A percentile compares a stretch with the other conserved stretches of the same genome.
These are phyloP conservation scores for Hygrophorus russula DNA, from an alignment of 768 basidiomycete genomes.

Conservation along the genomic window DNA sequence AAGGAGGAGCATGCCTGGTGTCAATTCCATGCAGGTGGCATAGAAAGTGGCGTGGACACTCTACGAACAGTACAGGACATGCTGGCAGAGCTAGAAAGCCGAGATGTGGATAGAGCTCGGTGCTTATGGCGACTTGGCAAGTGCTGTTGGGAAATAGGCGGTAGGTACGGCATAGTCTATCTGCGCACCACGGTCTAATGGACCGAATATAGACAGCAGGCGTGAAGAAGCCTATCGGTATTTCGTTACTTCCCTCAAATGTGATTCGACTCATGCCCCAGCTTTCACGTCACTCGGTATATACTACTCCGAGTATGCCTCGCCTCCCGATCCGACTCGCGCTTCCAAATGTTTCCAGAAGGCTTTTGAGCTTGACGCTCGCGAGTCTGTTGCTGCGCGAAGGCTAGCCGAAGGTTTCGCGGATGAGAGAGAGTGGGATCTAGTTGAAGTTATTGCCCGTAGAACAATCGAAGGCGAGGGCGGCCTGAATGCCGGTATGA, in stretches of 20 bases:
- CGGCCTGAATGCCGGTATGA: constrained; percentile 50
- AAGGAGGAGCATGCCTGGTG: constrained; percentile 87
- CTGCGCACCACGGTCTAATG: not conserved
- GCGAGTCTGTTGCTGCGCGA: constrained; percentile 77
- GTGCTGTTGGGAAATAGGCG: constrained; percentile 60
- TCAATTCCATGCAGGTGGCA: constrained; percentile 37
- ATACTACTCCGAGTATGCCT: constrained; percentile 65
- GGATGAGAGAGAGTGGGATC: constrained; percentile 88
- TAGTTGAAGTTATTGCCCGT: constrained; percentile 89
- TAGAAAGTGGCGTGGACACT: constrained; percentile 32
- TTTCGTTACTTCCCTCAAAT: constrained; percentile 75
- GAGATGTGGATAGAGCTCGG: constrained; percentile 54
- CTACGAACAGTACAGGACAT: constrained; percentile 37
- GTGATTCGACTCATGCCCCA: constrained; percentile 67
- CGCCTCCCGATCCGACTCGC: constrained; percentile 70
- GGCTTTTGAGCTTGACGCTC: constrained; percentile 91
- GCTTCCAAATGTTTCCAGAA: constrained; percentile 97
- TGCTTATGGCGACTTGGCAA: constrained; percentile 81
- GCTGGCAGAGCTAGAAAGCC: constrained; percentile 33
- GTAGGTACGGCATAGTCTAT: constrained; percentile 22
- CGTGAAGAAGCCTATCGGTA: constrained; percentile 61
- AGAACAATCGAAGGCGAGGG: constrained; percentile 92
- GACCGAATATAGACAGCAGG: constrained; percentile 24
- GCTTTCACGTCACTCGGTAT: constrained; percentile 90
- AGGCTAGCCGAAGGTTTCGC: constrained; percentile 84